Evolutionary conservation across 2,329 filamentous ascomycete species (phyloP), one percentile per base, ranked within the genome.

Genomic region (Westerdykella sp.): DNA sequence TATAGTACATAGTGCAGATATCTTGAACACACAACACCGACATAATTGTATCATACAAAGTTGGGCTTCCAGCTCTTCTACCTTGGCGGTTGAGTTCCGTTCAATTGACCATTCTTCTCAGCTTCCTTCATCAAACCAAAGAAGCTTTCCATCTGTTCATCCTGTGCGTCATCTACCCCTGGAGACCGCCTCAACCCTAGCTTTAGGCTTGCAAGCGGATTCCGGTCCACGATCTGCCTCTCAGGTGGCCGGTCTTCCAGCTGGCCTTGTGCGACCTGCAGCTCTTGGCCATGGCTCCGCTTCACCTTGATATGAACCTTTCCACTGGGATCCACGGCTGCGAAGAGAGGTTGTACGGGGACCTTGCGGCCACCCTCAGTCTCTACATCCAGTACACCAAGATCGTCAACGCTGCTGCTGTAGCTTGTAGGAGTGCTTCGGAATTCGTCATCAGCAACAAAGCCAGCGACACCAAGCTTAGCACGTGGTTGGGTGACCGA

Each of bases 291-390:
- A 2, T 34, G 35, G 0, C 53, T 42, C 14, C 59, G 50, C n/a
- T 23, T 18, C 9, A 63, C 15, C 37, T 59, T 56, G 40, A 66
- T 45, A 16, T 60, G 54, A 3, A 67, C 55, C 21, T 58, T 49
- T 6, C 62, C 63, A 25, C 63, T 52, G 36, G 57, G 58, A 2
- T 43, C 50, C 23, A 67, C 60, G 44, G 51, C 49, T 6, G 45
- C 76, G 34, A 67, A 69, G 35, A 65, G 59, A 1, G 76, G 72
- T 14, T 70, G 67, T 18, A 77, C 73, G 66, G 69, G 73, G 43
- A 78, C 62, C 52, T 78, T 80, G 43, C 69, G 70, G 42, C 77
- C 77, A 37, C 76, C 76, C 1, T 62, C 59, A 5, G 51, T 65
- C 47, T 41, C 66, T 34, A 71, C 51, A 18, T 74, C 73, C 2